Percentiles rank a stretch among this genome's conserved stretches.
Conservation (phyloP, 2,329 filamentous ascomycete genomes). For the Rutstroemia sp. region DNA sequence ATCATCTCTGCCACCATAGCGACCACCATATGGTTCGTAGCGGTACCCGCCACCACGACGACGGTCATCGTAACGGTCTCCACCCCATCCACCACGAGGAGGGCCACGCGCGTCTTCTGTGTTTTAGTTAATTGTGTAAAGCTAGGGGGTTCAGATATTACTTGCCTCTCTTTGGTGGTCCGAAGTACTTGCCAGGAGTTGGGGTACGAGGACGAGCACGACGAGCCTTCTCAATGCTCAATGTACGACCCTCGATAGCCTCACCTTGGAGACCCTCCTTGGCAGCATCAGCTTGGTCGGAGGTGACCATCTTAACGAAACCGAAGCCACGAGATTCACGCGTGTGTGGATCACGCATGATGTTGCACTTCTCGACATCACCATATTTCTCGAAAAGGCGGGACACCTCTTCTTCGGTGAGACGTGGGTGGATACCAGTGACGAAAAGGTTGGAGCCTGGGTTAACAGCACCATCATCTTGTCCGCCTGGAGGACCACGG, state of each 20-base stretch:
- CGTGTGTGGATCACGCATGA: conserved; percentile 97
- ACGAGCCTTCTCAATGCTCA: conserved; percentile 98
- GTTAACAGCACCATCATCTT: conserved; percentile 77
- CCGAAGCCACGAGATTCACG: conserved; percentile 98
- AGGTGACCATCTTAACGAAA: conserved; percentile 97
- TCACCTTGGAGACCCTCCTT: conserved; percentile 95
- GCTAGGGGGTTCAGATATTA: conserved; percentile 33
- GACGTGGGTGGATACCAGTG: conserved; percentile 90
- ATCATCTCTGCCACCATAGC: conserved; percentile 35
- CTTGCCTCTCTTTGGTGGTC: conserved; percentile 93
- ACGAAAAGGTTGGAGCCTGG: conserved; percentile 98
- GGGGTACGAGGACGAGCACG: conserved; percentile 91
- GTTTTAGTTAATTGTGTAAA: conserved; percentile 29
- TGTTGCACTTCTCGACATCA: conserved; percentile 98
- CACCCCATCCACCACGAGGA: conserved; percentile 34
- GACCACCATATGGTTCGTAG: conserved; percentile 22
- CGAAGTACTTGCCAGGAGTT: conserved; percentile 98
- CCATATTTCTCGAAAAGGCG: conserved; percentile 98
- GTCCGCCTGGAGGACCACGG: conserved; percentile 36
- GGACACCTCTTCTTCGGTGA: conserved; percentile 83
- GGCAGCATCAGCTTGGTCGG: conserved; percentile 91
- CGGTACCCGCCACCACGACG: conserved; percentile 30
- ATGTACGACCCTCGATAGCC: conserved; percentile 85
- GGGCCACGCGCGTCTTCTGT: conserved; percentile 45
- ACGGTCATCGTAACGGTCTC: conserved; percentile 36